Base-by-base conservation (phyloP, 139 green algal species). In the Tetradesmus lagerheimii region DNA sequence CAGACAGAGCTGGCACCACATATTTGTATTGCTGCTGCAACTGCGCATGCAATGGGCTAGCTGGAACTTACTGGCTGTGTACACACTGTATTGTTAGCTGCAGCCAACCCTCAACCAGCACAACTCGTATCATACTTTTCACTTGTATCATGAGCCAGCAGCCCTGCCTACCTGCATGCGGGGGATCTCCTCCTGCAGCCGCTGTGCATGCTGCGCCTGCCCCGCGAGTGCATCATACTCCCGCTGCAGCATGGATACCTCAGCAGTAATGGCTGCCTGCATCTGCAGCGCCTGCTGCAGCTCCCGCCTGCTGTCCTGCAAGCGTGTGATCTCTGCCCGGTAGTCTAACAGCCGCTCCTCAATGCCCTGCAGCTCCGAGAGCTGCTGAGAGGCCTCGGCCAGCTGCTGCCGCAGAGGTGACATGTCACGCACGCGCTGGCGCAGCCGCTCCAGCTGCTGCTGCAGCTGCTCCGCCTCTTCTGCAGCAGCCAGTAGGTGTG, bases 231-330 rank as follows among this genome's bases (percentile, higher is more conserved):
- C 64, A 0, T 88, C 27, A 41, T 88, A 88, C 64, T 62, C 29
- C 41, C 12, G 12, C 38, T 88, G n/a, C 35, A 80, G 37, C n/a
- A 50, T 45, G 5, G 83, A 39, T 27, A 88, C 83, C n/a, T 77
- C 64, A 45, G 62, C 38, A 9, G 41, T 80, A 14, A 88, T 50
- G 11, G 25, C 83, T 20, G 62, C 62, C 27, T 88, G 76, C 50
- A 45, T 35, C 86, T 90, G 86, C 35, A 77, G 76, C 16, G 76
- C 76, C 34, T 53, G 37, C 39, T 90, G 15, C 50, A 91, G 79
- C 78, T 86, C 87, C 57, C 77, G 34, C 77, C 29, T 39, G 39
- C 23, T 57, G 35, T n/a, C 86, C n/a, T 62, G 25, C 57, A 91
- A 50, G 37, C 23, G 25, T 11, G 74, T 16, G 14, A 90, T 37